Percentiles rank a stretch among this genome's conserved stretches.
These are phyloP conservation scores for Garcia nutans DNA, from an alignment of 345 rosid genomes.

Conservation along the genomic window DNA sequence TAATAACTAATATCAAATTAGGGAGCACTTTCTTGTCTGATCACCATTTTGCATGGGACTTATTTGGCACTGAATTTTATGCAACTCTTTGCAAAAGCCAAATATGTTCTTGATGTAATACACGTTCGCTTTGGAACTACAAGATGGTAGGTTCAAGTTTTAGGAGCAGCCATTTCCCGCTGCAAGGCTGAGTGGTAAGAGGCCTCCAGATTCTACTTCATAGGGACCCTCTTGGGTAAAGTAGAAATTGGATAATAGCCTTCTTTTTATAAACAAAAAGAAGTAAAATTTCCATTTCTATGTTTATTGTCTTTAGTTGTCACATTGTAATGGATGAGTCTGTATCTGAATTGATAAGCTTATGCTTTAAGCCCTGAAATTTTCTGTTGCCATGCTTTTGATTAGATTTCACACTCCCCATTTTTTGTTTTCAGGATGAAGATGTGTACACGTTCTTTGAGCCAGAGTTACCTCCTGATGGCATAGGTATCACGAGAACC, in stretches of 20 bases:
- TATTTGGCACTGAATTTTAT: too few species aligned
- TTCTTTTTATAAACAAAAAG: neutral
- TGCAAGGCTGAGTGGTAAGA: neutral
- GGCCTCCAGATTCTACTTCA: neutral
- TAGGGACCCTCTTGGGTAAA: neutral
- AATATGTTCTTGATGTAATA: neutral
- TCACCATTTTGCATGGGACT: too few species aligned
- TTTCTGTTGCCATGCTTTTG: neutral
- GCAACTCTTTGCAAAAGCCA: neutral
- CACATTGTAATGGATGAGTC: neutral
- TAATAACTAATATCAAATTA: too few species aligned
- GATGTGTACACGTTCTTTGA: slow-evolving; percentile 94
- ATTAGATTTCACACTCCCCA: neutral
- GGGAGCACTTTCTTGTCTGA: too few species aligned
- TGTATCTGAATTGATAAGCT: neutral
- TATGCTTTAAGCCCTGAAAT: neutral
- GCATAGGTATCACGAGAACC: slow-evolving; percentile 46
- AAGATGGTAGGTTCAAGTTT: neutral
- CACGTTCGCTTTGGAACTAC: neutral
- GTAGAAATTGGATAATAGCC: neutral
- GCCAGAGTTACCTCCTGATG: slow-evolving; percentile 86
- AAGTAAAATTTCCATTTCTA: neutral
- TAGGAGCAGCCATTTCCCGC: neutral
- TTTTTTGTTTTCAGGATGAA: slow-evolving; percentile 67
- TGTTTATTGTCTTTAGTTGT: neutral